Evolutionary conservation across 2,329 filamentous ascomycete species (phyloP).

Genomic region (Aureobasidium sp.): DNA sequence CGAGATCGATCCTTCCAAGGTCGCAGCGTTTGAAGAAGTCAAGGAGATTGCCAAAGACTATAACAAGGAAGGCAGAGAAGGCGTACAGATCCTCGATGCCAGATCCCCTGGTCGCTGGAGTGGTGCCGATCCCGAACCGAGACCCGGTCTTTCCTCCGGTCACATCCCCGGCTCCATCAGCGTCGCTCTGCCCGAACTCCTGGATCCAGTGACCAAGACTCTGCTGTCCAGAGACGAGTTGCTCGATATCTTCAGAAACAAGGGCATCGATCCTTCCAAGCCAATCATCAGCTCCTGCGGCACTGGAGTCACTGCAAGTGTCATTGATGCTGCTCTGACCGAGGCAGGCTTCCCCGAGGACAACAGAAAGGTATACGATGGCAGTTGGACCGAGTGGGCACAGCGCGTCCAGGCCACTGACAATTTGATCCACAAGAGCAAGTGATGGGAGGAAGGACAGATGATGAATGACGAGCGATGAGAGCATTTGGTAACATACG

Average conservation of each 20-base stretch:
- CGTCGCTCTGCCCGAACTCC: slow-evolving; percentile 69
- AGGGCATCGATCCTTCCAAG: slow-evolving; percentile 68
- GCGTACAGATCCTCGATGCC: slow-evolving; percentile 84
- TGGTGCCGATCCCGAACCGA: slow-evolving; percentile 77
- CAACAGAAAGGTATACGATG: slow-evolving; percentile 77
- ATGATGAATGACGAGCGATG: background rate
- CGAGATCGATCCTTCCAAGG: slow-evolving; percentile 49
- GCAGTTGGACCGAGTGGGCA: slow-evolving; percentile 73
- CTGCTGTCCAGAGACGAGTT: slow-evolving; percentile 68
- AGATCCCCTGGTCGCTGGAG: slow-evolving; percentile 72
- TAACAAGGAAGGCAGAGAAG: slow-evolving; percentile 76
- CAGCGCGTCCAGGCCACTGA: slow-evolving; percentile 30
- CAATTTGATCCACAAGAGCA: slow-evolving; percentile 28
- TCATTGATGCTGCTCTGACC: slow-evolving; percentile 79
- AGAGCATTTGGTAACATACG: background rate
- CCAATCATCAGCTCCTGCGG: slow-evolving; percentile 86
- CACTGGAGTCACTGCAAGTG: slow-evolving; percentile 86
- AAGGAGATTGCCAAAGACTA: slow-evolving; percentile 67
- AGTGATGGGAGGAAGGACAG: background rate
- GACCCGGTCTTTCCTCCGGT: slow-evolving; percentile 74
- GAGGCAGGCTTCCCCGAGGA: slow-evolving; percentile 68
- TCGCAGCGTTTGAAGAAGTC: slow-evolving; percentile 77
- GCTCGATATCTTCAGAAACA: slow-evolving; percentile 67
- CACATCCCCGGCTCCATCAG: slow-evolving; percentile 87
- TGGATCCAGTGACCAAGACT: slow-evolving; percentile 77